Base-by-base conservation (phyloP, 1,139 yeast species). In the Waltiozyma sp. region DNA sequence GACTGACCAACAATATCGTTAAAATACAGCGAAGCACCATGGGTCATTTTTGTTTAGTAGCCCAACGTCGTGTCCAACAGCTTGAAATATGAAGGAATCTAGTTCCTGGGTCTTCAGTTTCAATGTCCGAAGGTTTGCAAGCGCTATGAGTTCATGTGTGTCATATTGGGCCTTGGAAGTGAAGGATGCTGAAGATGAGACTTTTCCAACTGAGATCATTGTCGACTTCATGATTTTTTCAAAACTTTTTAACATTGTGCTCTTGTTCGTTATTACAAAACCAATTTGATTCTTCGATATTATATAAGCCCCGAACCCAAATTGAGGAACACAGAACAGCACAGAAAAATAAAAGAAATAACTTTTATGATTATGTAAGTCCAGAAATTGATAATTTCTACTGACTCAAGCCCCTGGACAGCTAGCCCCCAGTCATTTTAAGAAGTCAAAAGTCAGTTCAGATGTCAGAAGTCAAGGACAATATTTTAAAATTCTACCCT, bases 81-180 rank as follows among this genome's bases (percentile, higher is more conserved):
- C 91, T 62, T 91, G 98, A 62, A 86, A 91, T 98, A 91, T 91
- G 60, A 83, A 91, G 44, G 96, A 85, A 62, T 91, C 96, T 46
- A 91, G 67, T 60, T 91, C 98, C 45, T 66, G 69, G n/a, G 59
- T 56, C 1, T 47, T 26, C 18, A 62, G 62, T 16, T 65, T 62
- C 3, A 51, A 48, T 2, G 98, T 98, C 55, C 78, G 77, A 46
- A 91, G 63, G 55, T 91, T 91, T 0, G 88, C 98, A 41, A 91
- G 62, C 0, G 96, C 96, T 0, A 75, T 74, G 13, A 91, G 66
- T 54, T 85, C 84, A 64, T 91, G 98, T 6, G 94, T 95, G 46
- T 83, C n/a, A n/a, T n/a, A n/a, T n/a, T n/a, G n/a, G n/a, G n/a
- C n/a, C n/a, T n/a, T 78, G 4, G 75, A 70, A 87, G 57, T 89